A percentile compares a stretch with the other conserved stretches of the same genome.
Conservation (phyloP, 1,284 basidiomycete species). For the Puccinia novopanici region DNA sequence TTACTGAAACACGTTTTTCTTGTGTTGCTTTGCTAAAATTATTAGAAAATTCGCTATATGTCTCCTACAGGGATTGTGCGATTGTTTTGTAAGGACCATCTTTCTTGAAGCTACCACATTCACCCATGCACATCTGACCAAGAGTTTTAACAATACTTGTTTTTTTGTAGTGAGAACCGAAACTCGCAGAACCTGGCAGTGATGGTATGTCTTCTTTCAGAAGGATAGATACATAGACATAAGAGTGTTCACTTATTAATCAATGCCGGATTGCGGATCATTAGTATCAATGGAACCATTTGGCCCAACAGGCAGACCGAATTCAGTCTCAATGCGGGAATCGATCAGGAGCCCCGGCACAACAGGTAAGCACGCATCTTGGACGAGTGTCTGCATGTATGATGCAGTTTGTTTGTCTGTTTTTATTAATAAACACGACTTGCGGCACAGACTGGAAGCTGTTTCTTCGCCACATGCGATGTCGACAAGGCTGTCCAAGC, state of each 20-base stretch:
- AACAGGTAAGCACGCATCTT: no score
- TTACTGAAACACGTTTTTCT: not conserved
- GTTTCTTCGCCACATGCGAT: conserved; percentile 25
- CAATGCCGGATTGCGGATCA: not conserved
- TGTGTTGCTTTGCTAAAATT: not conserved
- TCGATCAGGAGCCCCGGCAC: no score
- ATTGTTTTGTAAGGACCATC: not conserved
- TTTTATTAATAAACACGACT: not conserved
- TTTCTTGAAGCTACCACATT: not conserved
- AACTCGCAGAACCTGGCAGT: conserved; percentile 23
- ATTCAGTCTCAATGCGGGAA: conserved; percentile 20
- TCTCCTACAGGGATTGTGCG: conserved; percentile 1
- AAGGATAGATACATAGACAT: not conserved
- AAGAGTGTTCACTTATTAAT: not conserved
- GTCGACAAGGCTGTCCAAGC: not conserved
- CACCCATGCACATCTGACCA: not conserved
- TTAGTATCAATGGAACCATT: conserved; percentile 33
- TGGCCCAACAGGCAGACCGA: conserved; percentile 17
- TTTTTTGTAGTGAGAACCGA: not conserved
- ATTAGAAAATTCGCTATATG: conserved; percentile 9
- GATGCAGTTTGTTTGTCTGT: not conserved
- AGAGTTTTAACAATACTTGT: not conserved
- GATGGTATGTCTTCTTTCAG: not conserved
- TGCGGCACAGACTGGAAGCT: not conserved
- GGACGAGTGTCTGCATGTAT: no score